These are phyloP conservation scores for Hyphodiscus sp. DNA, from an alignment of 2,329 filamentous ascomycete species.

Conservation along the genomic window DNA sequence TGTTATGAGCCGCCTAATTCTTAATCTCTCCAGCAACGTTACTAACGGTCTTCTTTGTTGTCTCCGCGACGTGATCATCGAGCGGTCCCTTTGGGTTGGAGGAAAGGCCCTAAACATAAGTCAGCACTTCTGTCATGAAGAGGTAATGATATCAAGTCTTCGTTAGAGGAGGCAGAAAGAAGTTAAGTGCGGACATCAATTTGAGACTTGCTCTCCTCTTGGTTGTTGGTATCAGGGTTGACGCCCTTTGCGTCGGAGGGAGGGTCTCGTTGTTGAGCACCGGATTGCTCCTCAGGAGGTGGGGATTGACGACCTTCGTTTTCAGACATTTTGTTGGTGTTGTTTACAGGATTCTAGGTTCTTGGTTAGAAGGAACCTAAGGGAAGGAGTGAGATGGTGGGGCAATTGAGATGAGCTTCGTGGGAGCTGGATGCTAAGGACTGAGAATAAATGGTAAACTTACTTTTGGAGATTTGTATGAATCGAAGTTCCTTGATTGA, in stretches of 20 bases:
- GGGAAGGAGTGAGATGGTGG: background rate
- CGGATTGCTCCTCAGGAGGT: constrained; percentile 60
- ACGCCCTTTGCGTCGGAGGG: constrained; percentile 52
- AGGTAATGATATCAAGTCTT: background rate
- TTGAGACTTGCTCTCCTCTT: constrained; percentile 44
- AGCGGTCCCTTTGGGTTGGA: constrained; percentile 63
- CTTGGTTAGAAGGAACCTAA: background rate
- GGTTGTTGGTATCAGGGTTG: constrained; percentile 44
- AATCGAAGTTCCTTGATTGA: constrained; percentile 1
- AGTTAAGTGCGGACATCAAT: constrained; percentile 37
- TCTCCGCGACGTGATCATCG: constrained; percentile 53
- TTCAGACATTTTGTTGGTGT: constrained; percentile 24
- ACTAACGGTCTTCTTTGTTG: constrained; percentile 30
- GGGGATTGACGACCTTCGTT: constrained; percentile 76
- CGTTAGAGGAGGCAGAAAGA: background rate
- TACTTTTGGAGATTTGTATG: background rate
- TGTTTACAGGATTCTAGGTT: background rate
- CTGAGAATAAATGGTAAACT: too few species aligned
- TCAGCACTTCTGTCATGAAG: background rate
- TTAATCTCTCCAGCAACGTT: background rate
- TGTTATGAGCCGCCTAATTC: background rate
- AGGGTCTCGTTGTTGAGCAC: constrained; percentile 54
- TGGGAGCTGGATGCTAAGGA: too few species aligned
- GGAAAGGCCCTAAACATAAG: constrained; percentile 38
- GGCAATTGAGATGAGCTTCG: background rate